Evolutionary conservation across 2,329 filamentous ascomycete species (phyloP).

Genomic region (Escovopsis weberi): DNA sequence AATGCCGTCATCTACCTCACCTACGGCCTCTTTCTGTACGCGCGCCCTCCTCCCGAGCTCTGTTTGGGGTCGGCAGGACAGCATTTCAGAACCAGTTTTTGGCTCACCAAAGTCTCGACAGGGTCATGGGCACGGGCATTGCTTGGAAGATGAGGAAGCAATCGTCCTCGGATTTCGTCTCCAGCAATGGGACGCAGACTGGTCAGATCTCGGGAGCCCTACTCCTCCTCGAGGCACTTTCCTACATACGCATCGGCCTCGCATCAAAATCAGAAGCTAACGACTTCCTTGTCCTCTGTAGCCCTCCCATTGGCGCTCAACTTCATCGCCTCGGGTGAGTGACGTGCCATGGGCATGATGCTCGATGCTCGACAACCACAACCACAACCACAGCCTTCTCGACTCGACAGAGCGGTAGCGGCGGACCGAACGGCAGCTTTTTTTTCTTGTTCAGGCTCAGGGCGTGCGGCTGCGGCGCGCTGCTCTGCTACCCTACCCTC

Average conservation of each 20-base stretch:
- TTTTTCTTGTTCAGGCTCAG: neutral
- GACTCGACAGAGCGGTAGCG: constrained; percentile 45
- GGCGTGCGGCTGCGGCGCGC: neutral
- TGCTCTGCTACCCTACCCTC: neutral
- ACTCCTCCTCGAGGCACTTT: neutral
- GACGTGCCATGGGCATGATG: constrained; percentile 7
- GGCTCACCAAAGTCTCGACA: constrained; percentile 20
- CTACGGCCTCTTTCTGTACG: constrained; percentile 64
- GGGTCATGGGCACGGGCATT: constrained; percentile 46
- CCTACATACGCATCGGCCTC: neutral
- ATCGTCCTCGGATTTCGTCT: constrained; percentile 55
- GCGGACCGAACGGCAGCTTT: constrained; percentile 6
- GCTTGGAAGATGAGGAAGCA: constrained; percentile 47
- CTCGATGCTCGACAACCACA: constrained; percentile 2
- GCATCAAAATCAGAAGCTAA: constrained; percentile 13
- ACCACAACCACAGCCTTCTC: neutral
- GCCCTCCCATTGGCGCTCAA: constrained; percentile 71
- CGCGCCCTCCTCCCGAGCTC: neutral
- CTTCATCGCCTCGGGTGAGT: constrained; percentile 89
- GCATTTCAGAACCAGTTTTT: neutral
- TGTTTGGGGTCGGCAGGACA: neutral
- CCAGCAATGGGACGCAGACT: constrained; percentile 69
- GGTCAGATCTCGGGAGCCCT: constrained; percentile 37
- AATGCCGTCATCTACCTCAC: constrained; percentile 75
- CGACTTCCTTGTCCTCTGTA: constrained; percentile 21